Base-by-base conservation (phyloP, 768 basidiomycete genomes). In the Flagelloscypha sp. region DNA sequence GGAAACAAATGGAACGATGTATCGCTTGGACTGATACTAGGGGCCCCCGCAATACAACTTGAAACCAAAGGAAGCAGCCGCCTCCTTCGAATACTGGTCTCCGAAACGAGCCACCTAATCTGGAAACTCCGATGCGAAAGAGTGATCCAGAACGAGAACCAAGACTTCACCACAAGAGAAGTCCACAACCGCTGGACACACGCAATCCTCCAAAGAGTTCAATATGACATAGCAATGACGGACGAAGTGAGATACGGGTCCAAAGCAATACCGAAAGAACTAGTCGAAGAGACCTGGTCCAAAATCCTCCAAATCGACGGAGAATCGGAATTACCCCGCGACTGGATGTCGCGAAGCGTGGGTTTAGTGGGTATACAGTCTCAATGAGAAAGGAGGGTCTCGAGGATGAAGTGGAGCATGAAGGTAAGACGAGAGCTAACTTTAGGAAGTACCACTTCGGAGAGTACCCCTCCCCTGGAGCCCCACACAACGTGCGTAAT, bases 291-390 rank as follows among this genome's bases (percentile, higher is more conserved):
- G 2, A 51, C 49, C 0, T 51, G 49, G 49, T 31, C 7, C 16
- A 33, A 35, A 1, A 21, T 28, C 3, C 27, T 50, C 6, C 5
- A n/a, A n/a, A n/a, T n/a, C 7, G 8, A 16, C n/a, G 21, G 48
- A 7, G 44, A 46, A 36, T 11, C 27, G 4, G 20, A 15, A 2
- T 43, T 49, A 10, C 45, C 42, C 6, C 11, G 31, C 0, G 35
- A 49, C 17, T 50, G 50, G 50, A 42, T 37, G 2, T 22, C 22
- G 5, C 21, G 7, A 9, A 7, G 21, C 30, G 39, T 36, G 47
- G 48, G 47, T 47, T 48, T 46, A 50, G 50, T 50, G 48, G 47
- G 47, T 50, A 48, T 28, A n/a, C 33, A 28, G 25, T 37, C n/a
- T 38, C 36, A 30, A n/a, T 41, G 37, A 18, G 15, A 24, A 30